A percentile compares a stretch with the other conserved stretches of the same genome.
These are phyloP conservation scores for Pythium dissimile DNA, from an alignment of 352 stramenopile genomes.

Conservation along the genomic window DNA sequence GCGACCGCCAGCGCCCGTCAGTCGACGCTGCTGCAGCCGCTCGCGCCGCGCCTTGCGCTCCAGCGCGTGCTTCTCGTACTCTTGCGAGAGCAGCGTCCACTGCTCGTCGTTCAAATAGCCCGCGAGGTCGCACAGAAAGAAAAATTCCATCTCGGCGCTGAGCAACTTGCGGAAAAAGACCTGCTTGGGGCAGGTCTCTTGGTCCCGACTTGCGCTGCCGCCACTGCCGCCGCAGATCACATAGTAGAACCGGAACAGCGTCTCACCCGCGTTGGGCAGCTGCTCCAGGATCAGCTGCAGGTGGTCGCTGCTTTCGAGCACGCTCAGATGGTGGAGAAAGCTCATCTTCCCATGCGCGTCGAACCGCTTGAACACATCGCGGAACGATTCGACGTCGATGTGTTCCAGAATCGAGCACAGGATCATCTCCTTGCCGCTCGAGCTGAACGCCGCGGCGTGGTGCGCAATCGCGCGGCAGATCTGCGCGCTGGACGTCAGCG, in stretches of 20 bases:
- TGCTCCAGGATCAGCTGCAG: slow-evolving; percentile 50
- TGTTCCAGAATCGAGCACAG: slow-evolving; percentile 61
- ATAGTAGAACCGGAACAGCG: slow-evolving; percentile 60
- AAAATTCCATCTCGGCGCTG: slow-evolving; percentile 60
- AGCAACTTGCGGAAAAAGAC: slow-evolving; percentile 61
- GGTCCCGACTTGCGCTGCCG: slow-evolving; percentile 15
- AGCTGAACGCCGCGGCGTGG: slow-evolving; percentile 47
- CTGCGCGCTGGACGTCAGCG: slow-evolving; percentile 60
- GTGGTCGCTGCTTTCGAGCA: slow-evolving; percentile 48
- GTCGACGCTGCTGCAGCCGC: slow-evolving; percentile 6
- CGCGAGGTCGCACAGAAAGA: slow-evolving; percentile 64
- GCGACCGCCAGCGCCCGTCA: slow-evolving; percentile 7
- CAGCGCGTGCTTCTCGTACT: slow-evolving; percentile 54
- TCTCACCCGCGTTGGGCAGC: slow-evolving; percentile 52
- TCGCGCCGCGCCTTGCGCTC: slow-evolving; percentile 29
- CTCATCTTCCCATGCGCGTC: slow-evolving; percentile 50
- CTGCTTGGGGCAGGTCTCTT: slow-evolving; percentile 28
- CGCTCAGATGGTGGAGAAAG: slow-evolving; percentile 59
- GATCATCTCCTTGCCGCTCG: slow-evolving; percentile 74
- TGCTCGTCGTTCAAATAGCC: slow-evolving; percentile 58
- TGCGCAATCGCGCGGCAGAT: slow-evolving; percentile 69
- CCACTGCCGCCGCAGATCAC: slow-evolving; percentile 36
- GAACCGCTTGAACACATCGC: slow-evolving; percentile 64
- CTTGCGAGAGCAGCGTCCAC: slow-evolving; percentile 56
- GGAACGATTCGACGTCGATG: slow-evolving; percentile 63